A percentile compares a stretch with the other conserved stretches of the same genome.
Conservation (phyloP, 2,329 filamentous ascomycete species). For the Decorospora gaudefroyi region DNA sequence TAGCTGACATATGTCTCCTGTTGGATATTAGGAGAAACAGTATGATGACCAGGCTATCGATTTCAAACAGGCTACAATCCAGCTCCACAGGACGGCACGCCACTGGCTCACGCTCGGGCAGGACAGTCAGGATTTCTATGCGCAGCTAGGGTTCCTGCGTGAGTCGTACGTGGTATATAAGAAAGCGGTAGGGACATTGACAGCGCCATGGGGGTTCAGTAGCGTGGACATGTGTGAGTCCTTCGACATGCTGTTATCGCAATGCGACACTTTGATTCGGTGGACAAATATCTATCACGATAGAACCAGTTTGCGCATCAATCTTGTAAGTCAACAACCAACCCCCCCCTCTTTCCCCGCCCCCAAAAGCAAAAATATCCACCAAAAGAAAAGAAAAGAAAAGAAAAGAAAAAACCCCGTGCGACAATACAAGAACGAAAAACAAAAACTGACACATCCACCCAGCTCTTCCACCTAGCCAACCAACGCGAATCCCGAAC, state of each 20-base stretch:
- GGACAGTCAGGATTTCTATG: conserved; percentile 22
- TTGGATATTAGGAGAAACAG: conserved; percentile 20
- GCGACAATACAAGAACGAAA: no score
- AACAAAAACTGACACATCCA: conserved; percentile 1
- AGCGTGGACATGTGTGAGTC: conserved; percentile 18
- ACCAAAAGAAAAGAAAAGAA: no score
- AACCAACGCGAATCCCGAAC: conserved; percentile 24
- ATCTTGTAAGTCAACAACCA: conserved; percentile 18
- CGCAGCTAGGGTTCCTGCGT: conserved; percentile 24
- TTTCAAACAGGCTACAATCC: conserved; percentile 17
- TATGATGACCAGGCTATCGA: conserved; percentile 15
- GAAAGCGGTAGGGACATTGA: background rate
- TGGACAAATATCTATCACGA: conserved; percentile 29
- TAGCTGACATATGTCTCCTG: no score
- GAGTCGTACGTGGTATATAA: conserved; percentile 17
- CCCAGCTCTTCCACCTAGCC: conserved; percentile 28
- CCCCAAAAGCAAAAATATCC: no score
- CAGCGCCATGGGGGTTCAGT: conserved; percentile 14
- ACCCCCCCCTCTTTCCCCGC: no score
- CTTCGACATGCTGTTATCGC: conserved; percentile 22
- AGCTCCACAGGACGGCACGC: conserved; percentile 23
- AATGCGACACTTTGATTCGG: conserved; percentile 24
- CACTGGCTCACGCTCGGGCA: conserved; percentile 31
- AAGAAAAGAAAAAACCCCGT: no score
- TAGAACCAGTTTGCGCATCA: conserved; percentile 28